A percentile compares a stretch with the other conserved stretches of the same genome.
Conservation (phyloP, 495 filamentous ascomycete species). For the Lepidopterella palustris region DNA sequence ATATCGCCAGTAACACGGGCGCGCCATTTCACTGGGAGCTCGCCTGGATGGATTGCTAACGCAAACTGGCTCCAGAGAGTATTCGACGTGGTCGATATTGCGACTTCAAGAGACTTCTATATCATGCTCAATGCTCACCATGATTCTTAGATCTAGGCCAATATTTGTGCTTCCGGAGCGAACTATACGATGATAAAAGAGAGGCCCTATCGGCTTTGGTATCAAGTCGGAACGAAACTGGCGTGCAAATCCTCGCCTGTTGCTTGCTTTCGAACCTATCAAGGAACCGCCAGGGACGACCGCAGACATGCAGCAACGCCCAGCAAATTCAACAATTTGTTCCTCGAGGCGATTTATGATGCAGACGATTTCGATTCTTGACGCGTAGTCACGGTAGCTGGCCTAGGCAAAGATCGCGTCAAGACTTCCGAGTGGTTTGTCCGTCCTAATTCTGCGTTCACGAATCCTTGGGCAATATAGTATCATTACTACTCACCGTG, state of each 20-base stretch:
- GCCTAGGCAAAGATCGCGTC: constrained; percentile 44
- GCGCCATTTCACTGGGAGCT: constrained; percentile 47
- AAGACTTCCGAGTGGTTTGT: constrained; percentile 52
- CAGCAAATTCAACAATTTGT: constrained; percentile 53
- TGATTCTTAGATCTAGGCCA: constrained; percentile 55
- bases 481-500: constrained; percentile 60
- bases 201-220: constrained; percentile 52
- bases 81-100: constrained; percentile 52
- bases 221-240: constrained; percentile 52
- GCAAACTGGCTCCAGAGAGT: constrained; percentile 54
- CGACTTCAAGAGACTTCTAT: constrained; percentile 46
- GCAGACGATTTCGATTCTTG: constrained; percentile 52
- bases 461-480: constrained; percentile 56
- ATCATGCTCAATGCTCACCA: constrained; percentile 56
- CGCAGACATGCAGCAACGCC: constrained; percentile 44
- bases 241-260: constrained; percentile 47
- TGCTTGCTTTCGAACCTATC: constrained; percentile 58
- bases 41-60: constrained; percentile 50
- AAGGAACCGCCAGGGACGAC: constrained; percentile 53
- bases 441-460: constrained; percentile 40
- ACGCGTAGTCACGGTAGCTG: constrained; percentile 52
- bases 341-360: constrained; percentile 48
- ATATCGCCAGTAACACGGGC: constrained; percentile 48
- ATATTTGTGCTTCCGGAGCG: constrained; percentile 42
- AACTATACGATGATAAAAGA: constrained; percentile 51